phyloP scores from a whole-genome alignment of 1,284 basidiomycete genomes.

The Tilletia caries region DNA sequence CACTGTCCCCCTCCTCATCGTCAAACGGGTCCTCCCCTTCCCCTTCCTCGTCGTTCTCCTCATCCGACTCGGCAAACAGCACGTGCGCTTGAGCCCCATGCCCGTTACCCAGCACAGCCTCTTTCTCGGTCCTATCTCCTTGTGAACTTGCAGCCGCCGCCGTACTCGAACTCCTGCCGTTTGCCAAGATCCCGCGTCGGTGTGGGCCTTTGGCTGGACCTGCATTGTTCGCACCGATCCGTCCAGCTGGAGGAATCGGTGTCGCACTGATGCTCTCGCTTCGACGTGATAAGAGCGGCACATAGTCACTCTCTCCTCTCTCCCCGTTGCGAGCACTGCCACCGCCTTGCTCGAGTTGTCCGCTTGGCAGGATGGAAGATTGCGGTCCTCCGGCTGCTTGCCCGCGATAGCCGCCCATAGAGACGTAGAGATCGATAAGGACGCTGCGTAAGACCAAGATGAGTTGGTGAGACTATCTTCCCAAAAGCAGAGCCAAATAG shows the following conservation, averaged over 20 bases:
- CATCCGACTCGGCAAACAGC: slow-evolving; percentile 4
- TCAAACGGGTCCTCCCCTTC: slow-evolving; percentile 7
- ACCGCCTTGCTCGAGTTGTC: slow-evolving; percentile 3
- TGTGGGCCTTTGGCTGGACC: no score
- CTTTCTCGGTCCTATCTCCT: no score
- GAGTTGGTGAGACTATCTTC: no score
- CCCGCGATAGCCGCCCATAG: slow-evolving; percentile 30
- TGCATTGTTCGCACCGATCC: no score
- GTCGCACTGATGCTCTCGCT: slow-evolving; percentile 7
- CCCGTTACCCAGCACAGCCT: no score
- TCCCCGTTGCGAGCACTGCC: not conserved
- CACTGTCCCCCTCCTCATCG: not conserved
- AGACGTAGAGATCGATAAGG: slow-evolving; percentile 47
- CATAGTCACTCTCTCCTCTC: not conserved
- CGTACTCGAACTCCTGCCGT: not conserved
- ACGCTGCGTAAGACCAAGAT: slow-evolving; percentile 23
- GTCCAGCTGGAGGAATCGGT: no score
- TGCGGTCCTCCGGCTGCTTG: not conserved
- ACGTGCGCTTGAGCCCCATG: not conserved
- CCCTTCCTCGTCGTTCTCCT: no score
- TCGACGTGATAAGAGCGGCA: slow-evolving; percentile 2
- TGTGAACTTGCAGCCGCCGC: no score
- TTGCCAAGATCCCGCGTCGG: slow-evolving; percentile 8
- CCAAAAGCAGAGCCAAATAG: not conserved
- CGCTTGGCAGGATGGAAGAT: not conserved